Evolutionary conservation across 1,139 yeast species (phyloP).

Genomic region (Spathaspora sp.): DNA sequence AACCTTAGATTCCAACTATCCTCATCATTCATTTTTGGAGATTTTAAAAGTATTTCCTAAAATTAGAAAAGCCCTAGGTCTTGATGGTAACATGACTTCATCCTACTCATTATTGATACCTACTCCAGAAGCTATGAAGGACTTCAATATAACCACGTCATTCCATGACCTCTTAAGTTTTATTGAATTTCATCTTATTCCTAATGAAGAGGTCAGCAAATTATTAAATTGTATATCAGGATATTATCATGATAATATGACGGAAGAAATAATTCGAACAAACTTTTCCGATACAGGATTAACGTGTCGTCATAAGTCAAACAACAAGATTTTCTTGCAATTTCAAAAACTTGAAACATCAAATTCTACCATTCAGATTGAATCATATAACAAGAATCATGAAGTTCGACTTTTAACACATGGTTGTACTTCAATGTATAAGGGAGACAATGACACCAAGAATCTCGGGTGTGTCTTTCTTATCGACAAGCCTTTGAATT

Average conservation of each 20-base stretch:
- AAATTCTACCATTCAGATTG: conserved; percentile 17
- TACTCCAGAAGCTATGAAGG: conserved; percentile 52
- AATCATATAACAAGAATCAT: conserved; percentile 55
- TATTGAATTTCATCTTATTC: conserved; percentile 68
- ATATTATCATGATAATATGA: conserved; percentile 4
- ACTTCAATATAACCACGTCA: conserved; percentile 51
- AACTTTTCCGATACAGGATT: conserved; percentile 41
- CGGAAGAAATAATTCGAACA: conserved; percentile 19
- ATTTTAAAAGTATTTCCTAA: conserved; percentile 43
- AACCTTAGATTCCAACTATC: conserved; percentile 44
- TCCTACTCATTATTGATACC: conserved; percentile 76
- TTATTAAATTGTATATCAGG: conserved; percentile 33
- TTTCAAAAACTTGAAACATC: conserved; percentile 14
- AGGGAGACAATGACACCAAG: conserved; percentile 16
- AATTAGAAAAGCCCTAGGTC: conserved; percentile 20
- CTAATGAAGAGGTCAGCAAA: conserved; percentile 43
- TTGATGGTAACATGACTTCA: conserved; percentile 17
- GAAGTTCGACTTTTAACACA: conserved; percentile 64
- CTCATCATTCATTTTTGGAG: conserved; percentile 41
- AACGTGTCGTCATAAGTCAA: conserved; percentile 42
- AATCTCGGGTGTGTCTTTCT: conserved; percentile 59
- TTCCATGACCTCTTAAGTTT: conserved; percentile 50
- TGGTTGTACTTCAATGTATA: conserved; percentile 59
- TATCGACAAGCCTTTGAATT: conserved; percentile 61
- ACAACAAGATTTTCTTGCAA: conserved; percentile 33